These are phyloP conservation scores for Alternaria tenuissima DNA, from an alignment of 2,329 filamentous ascomycete species.

Conservation along the genomic window DNA sequence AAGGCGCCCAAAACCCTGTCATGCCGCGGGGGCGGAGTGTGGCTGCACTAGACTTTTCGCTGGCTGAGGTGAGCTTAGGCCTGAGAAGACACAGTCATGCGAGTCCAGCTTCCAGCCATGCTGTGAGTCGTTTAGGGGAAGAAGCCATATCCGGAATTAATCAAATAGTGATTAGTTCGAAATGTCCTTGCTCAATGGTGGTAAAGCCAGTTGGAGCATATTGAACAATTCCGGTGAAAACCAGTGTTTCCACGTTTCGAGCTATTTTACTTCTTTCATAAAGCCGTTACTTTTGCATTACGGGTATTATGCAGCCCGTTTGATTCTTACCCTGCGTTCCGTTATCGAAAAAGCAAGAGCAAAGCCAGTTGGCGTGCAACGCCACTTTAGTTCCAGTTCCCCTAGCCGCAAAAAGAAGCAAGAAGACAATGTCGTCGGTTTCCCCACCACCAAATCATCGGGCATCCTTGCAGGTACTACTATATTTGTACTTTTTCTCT, in stretches of 20 bases:
- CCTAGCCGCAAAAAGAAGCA: conserved; percentile 5
- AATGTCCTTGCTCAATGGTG: not conserved
- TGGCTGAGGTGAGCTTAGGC: not conserved
- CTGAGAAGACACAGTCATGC: not conserved
- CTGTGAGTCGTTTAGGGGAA: not conserved
- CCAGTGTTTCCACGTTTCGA: not conserved
- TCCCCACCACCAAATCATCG: not conserved
- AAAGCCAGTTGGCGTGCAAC: not conserved
- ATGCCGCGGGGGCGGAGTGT: not conserved
- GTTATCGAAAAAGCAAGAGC: not conserved
- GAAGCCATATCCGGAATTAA: not conserved
- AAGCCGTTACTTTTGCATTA: conserved; percentile 8
- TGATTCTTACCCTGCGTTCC: conserved; percentile 4
- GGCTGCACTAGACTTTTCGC: not conserved
- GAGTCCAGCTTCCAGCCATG: not conserved
- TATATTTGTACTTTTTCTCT: not conserved
- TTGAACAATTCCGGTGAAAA: not conserved
- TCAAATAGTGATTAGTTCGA: not conserved
- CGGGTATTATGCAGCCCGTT: conserved; percentile 1
- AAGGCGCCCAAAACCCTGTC: not conserved
- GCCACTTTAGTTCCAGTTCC: not conserved
- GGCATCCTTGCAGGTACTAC: conserved; percentile 2
- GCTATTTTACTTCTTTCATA: conserved; percentile 1
- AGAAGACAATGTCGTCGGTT: not conserved
- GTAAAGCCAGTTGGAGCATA: not conserved